These are phyloP conservation scores for Xylaria sp. DNA, from an alignment of 2,329 filamentous ascomycete genomes.

Conservation along the genomic window DNA sequence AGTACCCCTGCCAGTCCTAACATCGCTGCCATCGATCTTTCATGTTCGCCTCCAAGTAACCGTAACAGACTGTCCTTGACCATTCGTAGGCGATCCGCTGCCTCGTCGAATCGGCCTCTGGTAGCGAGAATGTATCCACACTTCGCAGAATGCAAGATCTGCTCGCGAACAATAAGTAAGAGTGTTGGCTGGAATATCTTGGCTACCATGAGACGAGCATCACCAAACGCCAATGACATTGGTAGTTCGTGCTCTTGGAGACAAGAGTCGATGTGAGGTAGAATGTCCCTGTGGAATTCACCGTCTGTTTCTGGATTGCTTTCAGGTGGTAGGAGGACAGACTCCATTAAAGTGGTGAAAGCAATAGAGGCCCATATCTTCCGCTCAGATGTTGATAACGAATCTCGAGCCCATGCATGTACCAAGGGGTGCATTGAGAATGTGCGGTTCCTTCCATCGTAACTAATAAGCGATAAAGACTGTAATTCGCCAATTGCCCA, in stretches of 20 bases:
- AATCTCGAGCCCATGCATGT: constrained; percentile 27
- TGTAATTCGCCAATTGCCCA: constrained; percentile 25
- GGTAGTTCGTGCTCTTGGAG: constrained; percentile 24
- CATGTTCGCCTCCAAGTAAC: constrained; percentile 16
- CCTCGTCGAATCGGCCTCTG: too few relatives aligned
- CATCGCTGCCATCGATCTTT: constrained; percentile 19
- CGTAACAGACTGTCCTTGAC: constrained; percentile 23
- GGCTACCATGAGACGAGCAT: constrained; percentile 3
- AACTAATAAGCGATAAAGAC: constrained; percentile 23
- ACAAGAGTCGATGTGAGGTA: constrained; percentile 22
- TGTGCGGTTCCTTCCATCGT: constrained; percentile 26
- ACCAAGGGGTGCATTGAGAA: constrained; percentile 25
- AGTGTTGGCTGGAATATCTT: constrained; percentile 25
- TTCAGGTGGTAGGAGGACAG: constrained; percentile 19
- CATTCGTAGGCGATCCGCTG: not conserved
- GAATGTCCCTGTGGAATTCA: constrained; percentile 21
- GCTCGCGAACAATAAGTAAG: constrained; percentile 23
- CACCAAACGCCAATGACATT: not conserved
- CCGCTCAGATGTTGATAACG: constrained; percentile 17
- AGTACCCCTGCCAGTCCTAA: constrained; percentile 22
- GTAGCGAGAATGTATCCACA: too few relatives aligned
- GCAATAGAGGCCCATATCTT: constrained; percentile 27
- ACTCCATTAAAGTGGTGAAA: constrained; percentile 26
- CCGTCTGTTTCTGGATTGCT: constrained; percentile 18
- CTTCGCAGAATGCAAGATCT: constrained; percentile 13